Evolutionary conservation across 2,329 filamentous ascomycete species (phyloP), one percentile per base, ranked within the genome.

Genomic region (Emergomyces pasteurianus): DNA sequence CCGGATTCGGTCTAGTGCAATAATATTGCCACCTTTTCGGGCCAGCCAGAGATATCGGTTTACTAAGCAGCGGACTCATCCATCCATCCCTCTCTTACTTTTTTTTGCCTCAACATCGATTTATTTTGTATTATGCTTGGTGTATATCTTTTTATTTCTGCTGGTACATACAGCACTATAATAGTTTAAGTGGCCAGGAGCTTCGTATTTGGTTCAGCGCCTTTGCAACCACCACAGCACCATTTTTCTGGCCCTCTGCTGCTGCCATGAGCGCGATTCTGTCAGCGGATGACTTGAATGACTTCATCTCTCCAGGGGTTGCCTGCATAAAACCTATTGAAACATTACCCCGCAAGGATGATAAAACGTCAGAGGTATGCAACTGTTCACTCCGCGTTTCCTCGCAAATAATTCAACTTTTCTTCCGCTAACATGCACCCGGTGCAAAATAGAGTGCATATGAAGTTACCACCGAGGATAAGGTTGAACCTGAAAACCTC

Each of bases 311-410:
- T 61, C 94, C 94, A 16, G 92, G 92, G 64, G 92, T 99, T 70
- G 94, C 94, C 64, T 99, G 94, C 77, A 97, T 99, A 75, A 97
- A 99, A 72, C 94, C 94, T 34, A 83, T 99, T 72, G 94, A 99
- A 75, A 95, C 90, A 1, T 83, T 99, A 16, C 92, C 94, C 1
- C 75, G 81, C 57, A 80, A 82, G 65, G 77, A 82, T 40, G 74
- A 82, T 28, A 73, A 77, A 58, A 75, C 77, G 28, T 67, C 71
- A 59, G 72, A 76, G 64, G 80, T 82, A 73, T 60, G 75, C 60
- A 36, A 43, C 28, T 47, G 14, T 36, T 36, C 31, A 28, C 10
- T 7, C 49, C 9, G 7, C 21, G 10, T 42, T 47, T 16, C 10
- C 12, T 38, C 26, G 21, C 36, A 57, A 28, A 3, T 18, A 31